Evolutionary conservation across 164 flowering plant genomes (phyloP).

Genomic region (Umbellularia californica): DNA sequence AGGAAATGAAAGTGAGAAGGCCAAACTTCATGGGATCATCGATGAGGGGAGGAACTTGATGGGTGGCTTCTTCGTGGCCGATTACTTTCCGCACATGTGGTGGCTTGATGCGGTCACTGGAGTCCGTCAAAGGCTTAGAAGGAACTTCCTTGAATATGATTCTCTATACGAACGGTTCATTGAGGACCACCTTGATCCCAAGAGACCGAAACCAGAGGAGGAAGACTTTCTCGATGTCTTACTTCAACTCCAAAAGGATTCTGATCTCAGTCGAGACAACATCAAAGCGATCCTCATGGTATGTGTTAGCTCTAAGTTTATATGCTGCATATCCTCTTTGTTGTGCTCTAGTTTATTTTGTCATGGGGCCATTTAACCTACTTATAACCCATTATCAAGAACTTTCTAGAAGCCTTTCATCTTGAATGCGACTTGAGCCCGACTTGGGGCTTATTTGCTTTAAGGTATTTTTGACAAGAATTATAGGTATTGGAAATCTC

Average conservation of each 20-base stretch:
- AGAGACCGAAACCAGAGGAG: slow-evolving; percentile 6
- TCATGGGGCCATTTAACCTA: too few relatives aligned
- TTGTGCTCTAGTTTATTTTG: too few relatives aligned
- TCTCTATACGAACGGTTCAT: slow-evolving; percentile 24
- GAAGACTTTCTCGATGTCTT: slow-evolving; percentile 39
- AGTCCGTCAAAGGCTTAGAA: slow-evolving; percentile 13
- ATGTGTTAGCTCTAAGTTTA: too few relatives aligned
- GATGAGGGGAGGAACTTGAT: slow-evolving; percentile 12
- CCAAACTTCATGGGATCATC: slow-evolving; percentile 1
- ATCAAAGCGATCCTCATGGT: slow-evolving; percentile 35
- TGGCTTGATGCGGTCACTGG: slow-evolving; percentile 41
- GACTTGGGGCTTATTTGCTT: too few relatives aligned
- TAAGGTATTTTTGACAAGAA: too few relatives aligned
- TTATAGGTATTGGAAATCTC: too few relatives aligned
- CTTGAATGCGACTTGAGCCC: too few relatives aligned
- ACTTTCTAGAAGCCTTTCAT: too few relatives aligned
- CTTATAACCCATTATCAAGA: too few relatives aligned
- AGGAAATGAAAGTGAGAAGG: background rate
- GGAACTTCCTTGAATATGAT: slow-evolving; percentile 24
- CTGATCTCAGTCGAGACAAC: slow-evolving; percentile 14
- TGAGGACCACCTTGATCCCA: slow-evolving; percentile 22
- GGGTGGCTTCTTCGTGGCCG: slow-evolving; percentile 23
- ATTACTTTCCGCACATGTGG: slow-evolving; percentile 31
- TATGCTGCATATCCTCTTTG: too few relatives aligned
- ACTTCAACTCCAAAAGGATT: slow-evolving; percentile 25